phyloP scores from a whole-genome alignment of 108 stramenopile species.

The Fistulifera solaris region DNA sequence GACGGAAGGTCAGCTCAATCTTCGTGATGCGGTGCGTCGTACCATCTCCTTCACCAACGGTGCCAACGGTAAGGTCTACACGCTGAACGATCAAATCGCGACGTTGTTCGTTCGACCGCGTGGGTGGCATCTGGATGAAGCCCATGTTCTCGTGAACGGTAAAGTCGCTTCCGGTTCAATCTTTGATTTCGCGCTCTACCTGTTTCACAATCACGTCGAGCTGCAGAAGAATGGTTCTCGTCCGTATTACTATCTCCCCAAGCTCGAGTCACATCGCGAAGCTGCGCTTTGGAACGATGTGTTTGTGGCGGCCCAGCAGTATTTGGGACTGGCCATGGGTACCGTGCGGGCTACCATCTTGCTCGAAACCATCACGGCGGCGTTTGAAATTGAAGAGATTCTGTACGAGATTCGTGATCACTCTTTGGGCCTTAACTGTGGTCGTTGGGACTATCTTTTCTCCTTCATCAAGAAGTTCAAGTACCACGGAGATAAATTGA shows the following conservation, averaged over 20 bases:
- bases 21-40: slow-evolving; percentile 81
- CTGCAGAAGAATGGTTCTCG: slow-evolving; percentile 65
- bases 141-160: slow-evolving; percentile 82
- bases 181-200: slow-evolving; percentile 90
- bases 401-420: slow-evolving; percentile 90
- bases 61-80: slow-evolving; percentile 78
- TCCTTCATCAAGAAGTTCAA: slow-evolving; percentile 89
- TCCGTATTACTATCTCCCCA: slow-evolving; percentile 89
- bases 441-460: slow-evolving; percentile 94
- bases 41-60: slow-evolving; percentile 81
- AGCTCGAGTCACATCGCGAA: slow-evolving; percentile 83
- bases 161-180: slow-evolving; percentile 70
- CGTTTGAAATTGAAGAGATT: slow-evolving; percentile 95
- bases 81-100: slow-evolving; percentile 47
- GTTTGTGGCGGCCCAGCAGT: slow-evolving; percentile 70
- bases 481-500: slow-evolving; percentile 58
- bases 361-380: slow-evolving; percentile 91
- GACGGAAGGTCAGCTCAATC: slow-evolving; percentile 85
- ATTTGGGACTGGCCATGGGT: slow-evolving; percentile 71
- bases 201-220: slow-evolving; percentile 78
- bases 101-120: slow-evolving; percentile 84
- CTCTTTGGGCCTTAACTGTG: slow-evolving; percentile 90
- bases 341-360: slow-evolving; percentile 85
- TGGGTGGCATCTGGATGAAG: slow-evolving; percentile 92
- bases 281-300: slow-evolving; percentile 92